These are phyloP conservation scores for Cicer chorassanicum DNA, from an alignment of 306 rosid species.

Conservation along the genomic window DNA sequence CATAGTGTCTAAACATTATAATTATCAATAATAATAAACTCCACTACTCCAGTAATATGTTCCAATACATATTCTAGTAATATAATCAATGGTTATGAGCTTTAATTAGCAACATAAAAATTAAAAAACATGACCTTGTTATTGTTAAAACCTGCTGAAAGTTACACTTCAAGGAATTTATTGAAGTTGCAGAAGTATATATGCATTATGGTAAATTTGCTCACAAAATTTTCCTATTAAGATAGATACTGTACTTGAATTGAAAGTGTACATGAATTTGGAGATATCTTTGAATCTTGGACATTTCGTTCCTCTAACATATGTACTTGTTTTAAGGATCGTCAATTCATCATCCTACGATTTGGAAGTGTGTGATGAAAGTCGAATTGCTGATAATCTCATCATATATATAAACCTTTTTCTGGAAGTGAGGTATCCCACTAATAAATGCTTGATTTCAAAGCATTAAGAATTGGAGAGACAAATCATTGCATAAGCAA, in stretches of 20 bases:
- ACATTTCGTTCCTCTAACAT: conserved; percentile 25
- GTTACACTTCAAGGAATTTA: neutral
- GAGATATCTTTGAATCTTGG: conserved; percentile 30
- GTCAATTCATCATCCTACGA: neutral
- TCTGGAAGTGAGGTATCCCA: conserved; percentile 24
- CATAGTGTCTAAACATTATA: no score
- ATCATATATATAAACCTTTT: neutral
- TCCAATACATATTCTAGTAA: no score
- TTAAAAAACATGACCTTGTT: neutral
- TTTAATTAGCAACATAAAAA: neutral
- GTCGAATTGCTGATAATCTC: conserved; percentile 16
- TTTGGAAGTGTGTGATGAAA: conserved; percentile 9
- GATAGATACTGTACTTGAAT: neutral
- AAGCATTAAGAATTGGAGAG: conserved; percentile 10
- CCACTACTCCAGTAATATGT: no score
- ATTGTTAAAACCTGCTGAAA: neutral
- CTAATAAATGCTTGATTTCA: conserved; percentile 27
- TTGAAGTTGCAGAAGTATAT: neutral
- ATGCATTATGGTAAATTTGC: neutral
- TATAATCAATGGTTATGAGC: neutral
- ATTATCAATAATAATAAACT: no score
- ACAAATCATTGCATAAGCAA: conserved; percentile 9
- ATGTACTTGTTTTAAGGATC: conserved; percentile 32
- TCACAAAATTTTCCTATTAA: conserved; percentile 17
- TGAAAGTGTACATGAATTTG: conserved; percentile 2